These are phyloP conservation scores for Saccharum officinarum DNA, from an alignment of 176 grass and related monocot species.

Conservation along the genomic window DNA sequence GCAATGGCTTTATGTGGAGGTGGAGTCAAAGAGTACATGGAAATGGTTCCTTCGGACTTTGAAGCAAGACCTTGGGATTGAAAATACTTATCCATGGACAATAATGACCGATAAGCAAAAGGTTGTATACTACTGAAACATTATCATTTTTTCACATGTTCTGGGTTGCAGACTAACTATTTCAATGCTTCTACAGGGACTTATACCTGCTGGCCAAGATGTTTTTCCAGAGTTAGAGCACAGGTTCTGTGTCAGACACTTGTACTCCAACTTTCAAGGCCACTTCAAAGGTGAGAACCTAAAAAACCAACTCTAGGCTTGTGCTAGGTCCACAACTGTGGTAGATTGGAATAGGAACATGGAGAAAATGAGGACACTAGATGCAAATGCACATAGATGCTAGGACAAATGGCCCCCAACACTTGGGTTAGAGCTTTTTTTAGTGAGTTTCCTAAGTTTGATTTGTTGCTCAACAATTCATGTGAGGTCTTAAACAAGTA, in stretches of 20 bases:
- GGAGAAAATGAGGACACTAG: too few relatives aligned
- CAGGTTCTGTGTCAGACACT: neutral
- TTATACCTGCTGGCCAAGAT: neutral
- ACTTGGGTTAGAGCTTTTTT: too few relatives aligned
- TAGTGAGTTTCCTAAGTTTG: too few relatives aligned
- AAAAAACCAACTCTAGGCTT: neutral
- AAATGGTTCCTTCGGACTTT: neutral
- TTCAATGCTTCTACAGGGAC: neutral
- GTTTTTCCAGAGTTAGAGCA: neutral
- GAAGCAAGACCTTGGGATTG: neutral
- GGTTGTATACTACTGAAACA: neutral
- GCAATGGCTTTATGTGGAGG: neutral
- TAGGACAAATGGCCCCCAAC: too few relatives aligned
- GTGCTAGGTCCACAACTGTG: neutral
- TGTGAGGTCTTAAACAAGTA: too few relatives aligned
- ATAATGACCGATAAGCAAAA: slow-evolving; percentile 3
- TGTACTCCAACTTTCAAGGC: neutral
- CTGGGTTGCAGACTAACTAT: too few relatives aligned
- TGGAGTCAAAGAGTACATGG: neutral
- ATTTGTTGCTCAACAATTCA: too few relatives aligned
- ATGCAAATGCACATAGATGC: too few relatives aligned
- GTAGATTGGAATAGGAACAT: neutral
- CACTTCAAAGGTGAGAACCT: neutral
- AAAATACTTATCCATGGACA: neutral
- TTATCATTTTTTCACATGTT: too few relatives aligned